These are phyloP conservation scores for Mrakiaceae sp. DNA, from an alignment of 1,284 basidiomycete genomes.

Conservation along the genomic window DNA sequence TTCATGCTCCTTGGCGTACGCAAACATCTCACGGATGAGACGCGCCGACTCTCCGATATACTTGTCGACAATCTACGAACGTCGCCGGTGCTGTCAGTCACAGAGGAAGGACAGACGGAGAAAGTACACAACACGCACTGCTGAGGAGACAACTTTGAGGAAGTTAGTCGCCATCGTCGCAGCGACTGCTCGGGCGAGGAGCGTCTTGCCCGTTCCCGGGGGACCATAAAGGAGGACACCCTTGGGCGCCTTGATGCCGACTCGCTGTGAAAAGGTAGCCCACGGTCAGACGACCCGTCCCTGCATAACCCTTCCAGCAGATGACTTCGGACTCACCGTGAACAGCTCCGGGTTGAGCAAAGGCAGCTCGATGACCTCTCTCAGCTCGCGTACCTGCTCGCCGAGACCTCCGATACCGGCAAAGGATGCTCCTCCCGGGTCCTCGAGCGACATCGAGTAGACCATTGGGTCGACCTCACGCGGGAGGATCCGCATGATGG, in stretches of 20 bases:
- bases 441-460: conserved; percentile 99
- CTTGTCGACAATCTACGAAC: conserved; percentile 77
- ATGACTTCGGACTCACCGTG: conserved; percentile 28
- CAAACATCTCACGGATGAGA: conserved; percentile 96
- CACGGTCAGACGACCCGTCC: background rate
- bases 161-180: conserved; percentile 94
- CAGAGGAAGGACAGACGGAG: background rate
- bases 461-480: conserved; percentile 96
- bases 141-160: conserved; percentile 96
- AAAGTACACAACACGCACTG: conserved; percentile 35
- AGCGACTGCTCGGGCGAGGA: conserved; percentile 89
- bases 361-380: conserved; percentile 95
- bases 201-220: conserved; percentile 90
- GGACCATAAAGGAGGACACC: conserved; percentile 89
- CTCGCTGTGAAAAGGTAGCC: conserved; percentile 43
- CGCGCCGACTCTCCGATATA: conserved; percentile 97
- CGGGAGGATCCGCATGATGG: conserved; percentile 96
- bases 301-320: background rate
- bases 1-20: conserved; percentile 89
- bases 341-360: conserved; percentile 94
- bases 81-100: background rate
- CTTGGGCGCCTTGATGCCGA: conserved; percentile 92
- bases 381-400: conserved; percentile 91
- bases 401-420: conserved; percentile 93
- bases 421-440: conserved; percentile 88